Conservation (phyloP, 2,329 filamentous ascomycete species). For the Magnaporthiopsis poae region DNA sequence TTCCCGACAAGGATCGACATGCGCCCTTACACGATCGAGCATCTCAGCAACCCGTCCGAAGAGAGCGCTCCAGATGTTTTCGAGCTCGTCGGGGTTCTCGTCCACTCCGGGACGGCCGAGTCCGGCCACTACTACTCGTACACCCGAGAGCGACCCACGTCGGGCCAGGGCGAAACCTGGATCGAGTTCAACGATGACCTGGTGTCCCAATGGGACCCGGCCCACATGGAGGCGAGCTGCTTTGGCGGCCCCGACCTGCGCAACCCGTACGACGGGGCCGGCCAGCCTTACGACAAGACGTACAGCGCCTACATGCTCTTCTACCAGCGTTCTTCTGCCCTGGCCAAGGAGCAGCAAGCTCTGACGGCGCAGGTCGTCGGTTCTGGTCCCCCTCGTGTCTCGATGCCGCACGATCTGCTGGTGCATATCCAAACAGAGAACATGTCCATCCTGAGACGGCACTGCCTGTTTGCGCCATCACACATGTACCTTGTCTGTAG, state of each 20-base stretch:
- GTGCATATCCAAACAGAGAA: conserved; percentile 64
- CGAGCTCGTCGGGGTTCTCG: conserved; percentile 86
- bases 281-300: conserved; percentile 51
- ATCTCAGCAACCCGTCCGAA: conserved; percentile 55
- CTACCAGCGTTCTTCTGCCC: conserved; percentile 69
- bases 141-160: conserved; percentile 65
- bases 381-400: conserved; percentile 33
- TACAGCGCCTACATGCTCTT: conserved; percentile 97
- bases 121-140: conserved; percentile 97
- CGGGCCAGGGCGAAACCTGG: conserved; percentile 48
- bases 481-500: conserved; percentile 59
- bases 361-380: conserved; percentile 26
- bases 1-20: conserved; percentile 81
- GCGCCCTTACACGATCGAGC: conserved; percentile 78
- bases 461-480: conserved; percentile 66
- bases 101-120: conserved; percentile 85
- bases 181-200: conserved; percentile 90
- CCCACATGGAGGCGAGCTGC: conserved; percentile 62
- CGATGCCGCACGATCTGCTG: conserved; percentile 35
- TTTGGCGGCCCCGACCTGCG: conserved; percentile 64
- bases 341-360: conserved; percentile 42
- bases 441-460: conserved; percentile 60
- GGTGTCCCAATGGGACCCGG: conserved; percentile 65
- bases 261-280: conserved; percentile 33
- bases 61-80: conserved; percentile 63